Base-by-base conservation (phyloP, 306 rosid species). In the Gillenia trifoliata region DNA sequence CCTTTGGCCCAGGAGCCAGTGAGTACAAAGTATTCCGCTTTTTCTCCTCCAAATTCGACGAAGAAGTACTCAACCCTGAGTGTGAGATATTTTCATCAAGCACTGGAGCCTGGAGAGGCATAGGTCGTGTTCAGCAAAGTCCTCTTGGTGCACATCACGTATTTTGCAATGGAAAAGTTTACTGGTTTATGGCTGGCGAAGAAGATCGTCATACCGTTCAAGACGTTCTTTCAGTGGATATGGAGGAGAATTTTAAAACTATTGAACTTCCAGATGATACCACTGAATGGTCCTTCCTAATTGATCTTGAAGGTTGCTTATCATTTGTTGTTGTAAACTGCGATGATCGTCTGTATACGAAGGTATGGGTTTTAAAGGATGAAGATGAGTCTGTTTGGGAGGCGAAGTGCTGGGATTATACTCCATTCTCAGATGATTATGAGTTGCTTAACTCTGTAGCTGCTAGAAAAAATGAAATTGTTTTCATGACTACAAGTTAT, bases 21-120 rank as follows among this genome's bases (percentile, higher is more conserved):
- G 68, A 77, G 71, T 81, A 77, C 64, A 77, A 66, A 72, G 75
- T 81, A 4, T 76, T 56, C 61, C 72, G 75, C 4, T 66, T 81
- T 68, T 81, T 76, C 67, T 45, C 31, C 63, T 23, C 75, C 52
- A 36, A 64, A 45, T 30, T 20, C 5, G 68, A 76, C 2, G 47
- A 70, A 3, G 13, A 45, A 45, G 68, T 31, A 43, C 36, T 11
- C 54, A 20, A 2, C 5, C 73, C 72, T n/a, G 29, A 59, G 75
- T 77, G 81, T 67, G 85, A 81, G 78, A 45, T 81, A 12, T 81
- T 45, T 64, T 71, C 78, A 16, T 74, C 85, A 15, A 38, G 25
- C 25, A 47, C 62, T 38, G 67, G 78, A 47, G 55, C 71, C 50
- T 81, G 85, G 81, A 66, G 47, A 50, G 74, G 54, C 68, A 60